Evolutionary conservation across 495 filamentous ascomycete genomes (phyloP).

Genomic region (Aspergillus steynii): DNA sequence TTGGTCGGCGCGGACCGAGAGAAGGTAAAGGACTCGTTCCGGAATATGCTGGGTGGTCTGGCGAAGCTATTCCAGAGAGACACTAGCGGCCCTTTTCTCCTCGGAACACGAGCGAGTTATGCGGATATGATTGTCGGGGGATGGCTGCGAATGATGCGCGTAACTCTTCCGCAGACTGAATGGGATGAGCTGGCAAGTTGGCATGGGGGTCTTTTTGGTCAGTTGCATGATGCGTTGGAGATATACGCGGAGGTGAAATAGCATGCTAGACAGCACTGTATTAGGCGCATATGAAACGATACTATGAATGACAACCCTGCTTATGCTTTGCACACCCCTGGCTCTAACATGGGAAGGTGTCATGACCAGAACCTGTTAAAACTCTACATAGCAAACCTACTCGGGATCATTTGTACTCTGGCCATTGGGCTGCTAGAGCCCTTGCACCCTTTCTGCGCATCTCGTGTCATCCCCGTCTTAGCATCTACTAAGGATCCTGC

Average conservation of each 20-base stretch:
- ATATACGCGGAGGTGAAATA: conserved; percentile 29
- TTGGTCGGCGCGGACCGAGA: conserved; percentile 43
- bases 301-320: no score
- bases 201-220: conserved; percentile 52
- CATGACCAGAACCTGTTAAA: no score
- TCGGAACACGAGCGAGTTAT: conserved; percentile 49
- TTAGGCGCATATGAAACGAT: no score
- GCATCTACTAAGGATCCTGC: no score
- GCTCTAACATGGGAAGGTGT: no score
- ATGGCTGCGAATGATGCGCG: conserved; percentile 53
- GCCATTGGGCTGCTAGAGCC: no score
- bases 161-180: conserved; percentile 37
- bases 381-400: no score
- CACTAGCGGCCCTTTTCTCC: conserved; percentile 50
- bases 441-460: no score
- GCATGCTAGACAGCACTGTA: neutral
- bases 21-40: conserved; percentile 37
- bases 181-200: conserved; percentile 53
- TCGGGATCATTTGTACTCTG: no score
- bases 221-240: conserved; percentile 48
- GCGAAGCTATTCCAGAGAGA: conserved; percentile 43
- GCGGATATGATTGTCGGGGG: conserved; percentile 64
- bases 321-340: no score
- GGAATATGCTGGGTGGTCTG: conserved; percentile 39
- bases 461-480: no score